These are phyloP conservation scores for Graphilbum sp. DNA, from an alignment of 2,329 filamentous ascomycete genomes.

Conservation along the genomic window DNA sequence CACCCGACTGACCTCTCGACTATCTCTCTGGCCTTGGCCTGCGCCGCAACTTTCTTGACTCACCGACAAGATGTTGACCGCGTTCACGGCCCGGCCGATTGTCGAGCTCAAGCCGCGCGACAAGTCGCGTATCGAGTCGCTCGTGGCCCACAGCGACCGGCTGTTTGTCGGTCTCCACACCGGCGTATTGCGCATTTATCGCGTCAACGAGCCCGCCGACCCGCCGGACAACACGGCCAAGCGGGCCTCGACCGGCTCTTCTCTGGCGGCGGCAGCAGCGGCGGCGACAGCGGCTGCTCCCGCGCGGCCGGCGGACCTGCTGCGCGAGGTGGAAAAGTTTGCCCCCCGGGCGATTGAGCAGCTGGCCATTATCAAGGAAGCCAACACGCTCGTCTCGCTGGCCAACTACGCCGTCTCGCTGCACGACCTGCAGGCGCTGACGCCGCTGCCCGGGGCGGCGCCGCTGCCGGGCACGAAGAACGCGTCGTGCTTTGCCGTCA, in stretches of 20 bases:
- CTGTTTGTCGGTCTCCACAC: slow-evolving; percentile 85
- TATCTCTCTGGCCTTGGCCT: too few relatives aligned
- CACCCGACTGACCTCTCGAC: too few relatives aligned
- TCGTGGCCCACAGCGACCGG: slow-evolving; percentile 83
- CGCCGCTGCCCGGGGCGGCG: slow-evolving; percentile 50
- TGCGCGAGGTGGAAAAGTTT: slow-evolving; percentile 90
- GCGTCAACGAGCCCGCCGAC: slow-evolving; percentile 53
- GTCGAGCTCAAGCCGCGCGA: slow-evolving; percentile 92
- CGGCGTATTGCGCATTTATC: slow-evolving; percentile 77
- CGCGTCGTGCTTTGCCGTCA: slow-evolving; percentile 79
- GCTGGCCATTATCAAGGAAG: slow-evolving; percentile 89
- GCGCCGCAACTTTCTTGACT: background rate
- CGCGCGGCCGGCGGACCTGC: slow-evolving; percentile 55
- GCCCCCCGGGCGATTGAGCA: slow-evolving; percentile 81
- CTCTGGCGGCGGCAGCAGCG: slow-evolving; percentile 1
- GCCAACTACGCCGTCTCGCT: slow-evolving; percentile 82
- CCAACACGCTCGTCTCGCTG: slow-evolving; percentile 76
- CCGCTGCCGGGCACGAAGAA: slow-evolving; percentile 67
- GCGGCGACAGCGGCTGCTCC: slow-evolving; percentile 9
- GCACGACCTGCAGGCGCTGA: slow-evolving; percentile 75
- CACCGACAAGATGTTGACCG: slow-evolving; percentile 67
- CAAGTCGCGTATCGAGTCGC: slow-evolving; percentile 93
- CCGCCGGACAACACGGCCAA: too few relatives aligned
- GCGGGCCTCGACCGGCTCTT: slow-evolving; percentile 13
- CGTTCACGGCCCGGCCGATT: slow-evolving; percentile 89